Base-by-base conservation (phyloP, 345 rosid genomes). In the Citrus cavaleriei region DNA sequence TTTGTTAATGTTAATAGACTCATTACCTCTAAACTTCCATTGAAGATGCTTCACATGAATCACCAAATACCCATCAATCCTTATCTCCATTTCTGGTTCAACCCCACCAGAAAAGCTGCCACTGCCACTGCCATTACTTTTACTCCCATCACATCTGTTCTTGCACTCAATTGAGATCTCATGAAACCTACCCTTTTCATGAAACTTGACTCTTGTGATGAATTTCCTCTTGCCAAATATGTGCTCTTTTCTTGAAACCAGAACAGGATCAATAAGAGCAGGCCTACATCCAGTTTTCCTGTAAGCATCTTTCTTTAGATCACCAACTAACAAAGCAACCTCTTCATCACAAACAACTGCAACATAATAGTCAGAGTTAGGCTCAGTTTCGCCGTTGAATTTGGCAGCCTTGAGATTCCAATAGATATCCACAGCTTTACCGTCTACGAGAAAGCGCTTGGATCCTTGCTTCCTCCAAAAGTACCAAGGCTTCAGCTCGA, bases 1-100 rank as follows among this genome's bases (percentile, higher is more conserved):
- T 79, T 90, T 89, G 65, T 86, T 83, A 7, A 92, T 75, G 73
- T 84, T 78, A 68, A 92, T 79, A 1, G 87, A 83, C 75, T 89
- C 93, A 30, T 92, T 92, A 71, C 95, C 95, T 85, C 93, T 89
- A 55, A 92, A 92, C 68, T 92, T 90, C 97, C 97, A 92, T 63
- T 90, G 93, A 12, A 92, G 91, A 82, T 88, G 97, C 86, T 88
- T 90, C 61, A 92, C 93, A 61, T 85, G 87, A 73, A 92, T 88
- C 19, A 85, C 89, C 77, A 83, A 68, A 35, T 89, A 75, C 78
- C 91, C 93, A 66, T 92, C 97, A 32, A 92, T 83, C 59, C 84
- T 83, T 58, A 92, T 88, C 82, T 90, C 94, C 92, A 92, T 84
- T 54, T 89, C 93, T 38, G 92, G 90, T 75, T 90, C 90, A 30